A percentile compares a stretch with the other conserved stretches of the same genome.
phyloP scores from a whole-genome alignment of 164 flowering plant genomes.

The Euptelea pleiosperma region DNA sequence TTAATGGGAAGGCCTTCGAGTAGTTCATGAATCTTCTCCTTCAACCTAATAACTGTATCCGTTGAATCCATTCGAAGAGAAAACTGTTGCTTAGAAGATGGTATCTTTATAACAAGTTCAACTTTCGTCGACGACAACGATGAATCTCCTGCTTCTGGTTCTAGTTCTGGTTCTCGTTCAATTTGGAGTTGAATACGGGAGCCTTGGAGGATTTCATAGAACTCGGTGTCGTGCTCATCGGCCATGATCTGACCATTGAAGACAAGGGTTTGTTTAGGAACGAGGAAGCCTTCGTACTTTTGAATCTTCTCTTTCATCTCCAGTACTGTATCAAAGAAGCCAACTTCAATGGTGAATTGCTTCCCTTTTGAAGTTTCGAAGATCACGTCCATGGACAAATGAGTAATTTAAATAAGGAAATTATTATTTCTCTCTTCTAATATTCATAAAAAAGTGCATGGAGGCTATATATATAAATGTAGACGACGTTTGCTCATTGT shows the following conservation, averaged over 20 bases:
- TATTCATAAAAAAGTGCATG: too few relatives aligned
- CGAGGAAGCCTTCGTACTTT: conserved; percentile 50
- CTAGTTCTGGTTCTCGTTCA: conserved; percentile 24
- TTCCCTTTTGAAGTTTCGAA: conserved; percentile 41
- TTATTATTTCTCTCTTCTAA: too few relatives aligned
- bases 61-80: conserved; percentile 29
- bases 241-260: conserved; percentile 50
- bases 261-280: conserved; percentile 49
- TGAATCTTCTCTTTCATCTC: conserved; percentile 75
- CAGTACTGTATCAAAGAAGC: conserved; percentile 60
- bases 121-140: conserved; percentile 21
- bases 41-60: conserved; percentile 33
- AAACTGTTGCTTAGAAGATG: conserved; percentile 27
- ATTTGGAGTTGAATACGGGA: conserved; percentile 51
- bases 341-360: conserved; percentile 58
- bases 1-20: conserved; percentile 31
- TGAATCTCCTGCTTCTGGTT: too few relatives aligned
- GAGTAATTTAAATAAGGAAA: too few relatives aligned
- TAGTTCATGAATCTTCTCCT: conserved; percentile 50
- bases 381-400: conserved; percentile 74
- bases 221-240: conserved; percentile 47
- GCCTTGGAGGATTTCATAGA: conserved; percentile 44
- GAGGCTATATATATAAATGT: too few relatives aligned
- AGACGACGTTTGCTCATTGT: too few relatives aligned
- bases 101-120: conserved; percentile 30